phyloP scores from a whole-genome alignment of 306 rosid species.

The Hippophae rhamnoides region DNA sequence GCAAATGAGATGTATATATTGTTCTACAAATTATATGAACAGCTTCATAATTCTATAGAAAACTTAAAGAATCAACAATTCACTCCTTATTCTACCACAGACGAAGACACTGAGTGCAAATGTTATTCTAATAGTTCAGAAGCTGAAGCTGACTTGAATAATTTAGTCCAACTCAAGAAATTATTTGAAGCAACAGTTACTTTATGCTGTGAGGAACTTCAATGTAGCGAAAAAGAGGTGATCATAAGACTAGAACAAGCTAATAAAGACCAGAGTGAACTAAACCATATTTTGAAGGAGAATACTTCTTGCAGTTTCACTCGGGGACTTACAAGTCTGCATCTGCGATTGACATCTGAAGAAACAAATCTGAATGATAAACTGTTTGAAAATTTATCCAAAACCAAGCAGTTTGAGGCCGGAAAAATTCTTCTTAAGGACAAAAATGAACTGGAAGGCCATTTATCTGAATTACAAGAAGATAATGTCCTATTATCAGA shows the following conservation, averaged over 20 bases:
- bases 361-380: constrained; percentile 27
- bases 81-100: neutral
- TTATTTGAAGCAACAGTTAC: constrained; percentile 14
- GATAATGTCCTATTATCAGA: constrained; percentile 35
- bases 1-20: constrained; percentile 1
- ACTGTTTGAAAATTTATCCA: constrained; percentile 20
- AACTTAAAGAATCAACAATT: constrained; percentile 9
- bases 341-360: constrained; percentile 27
- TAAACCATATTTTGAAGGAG: neutral
- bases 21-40: constrained; percentile 25
- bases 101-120: no score
- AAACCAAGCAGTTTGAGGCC: constrained; percentile 29
- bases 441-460: constrained; percentile 36
- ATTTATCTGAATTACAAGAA: constrained; percentile 30
- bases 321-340: constrained; percentile 28
- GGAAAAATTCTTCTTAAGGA: constrained; percentile 29
- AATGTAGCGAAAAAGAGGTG: neutral
- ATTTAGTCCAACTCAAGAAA: constrained; percentile 9
- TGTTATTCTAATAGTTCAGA: neutral
- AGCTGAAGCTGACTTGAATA: constrained; percentile 15
- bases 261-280: neutral
- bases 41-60: constrained; percentile 25
- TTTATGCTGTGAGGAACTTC: neutral
- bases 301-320: constrained; percentile 12
- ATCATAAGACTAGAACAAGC: neutral